Evolutionary conservation across 257 asterid genomes (phyloP), one percentile per base, ranked within the genome.

Genomic region (Solanum microdontum): DNA sequence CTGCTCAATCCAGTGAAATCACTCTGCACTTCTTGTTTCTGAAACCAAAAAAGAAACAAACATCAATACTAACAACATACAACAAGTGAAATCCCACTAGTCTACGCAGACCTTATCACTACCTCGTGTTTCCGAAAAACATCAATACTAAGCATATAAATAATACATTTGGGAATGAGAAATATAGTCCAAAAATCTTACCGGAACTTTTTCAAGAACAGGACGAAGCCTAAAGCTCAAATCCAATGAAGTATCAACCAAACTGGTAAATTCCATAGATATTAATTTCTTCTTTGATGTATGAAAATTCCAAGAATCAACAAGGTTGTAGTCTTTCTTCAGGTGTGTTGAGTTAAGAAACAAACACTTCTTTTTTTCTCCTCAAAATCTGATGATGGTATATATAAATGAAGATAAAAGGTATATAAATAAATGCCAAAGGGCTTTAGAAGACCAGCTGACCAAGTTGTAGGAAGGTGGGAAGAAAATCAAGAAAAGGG

Each of bases 171-270:
- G 40, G 15, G 64, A 4, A 34, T 77, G 34, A 40, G 8, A 23
- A 24, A 40, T 15, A 43, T 19, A 24, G 39, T 43, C 68, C 68
- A 45, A 80, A 80, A 80, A 26, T 24, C 84, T 79, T 93, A 94
- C 98, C 94, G 82, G 86, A 4, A 87, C 84, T 75, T 91, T 93
- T 13, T 91, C 93, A 37, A 89, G 72, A 34, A 90, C 75, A 82
- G 92, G 84, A 83, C 87, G 90, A 60, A 98, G 99, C 32, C 88
- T 93, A 55, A 89, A 17, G 40, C 92, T 94, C 39, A 96, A 98
- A 93, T 95, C 94, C 89, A 96, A 88, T 48, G 99, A 96, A 84
- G 96, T 92, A 88, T 95, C 93, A 76, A 95, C 82, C 88, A 96
- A 87, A 75, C 88, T 86, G 15, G 95, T 90, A 91, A 92, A 95